Base-by-base conservation (phyloP, 2,329 filamentous ascomycete species). In the Neophaeococcomyces aloes region DNA sequence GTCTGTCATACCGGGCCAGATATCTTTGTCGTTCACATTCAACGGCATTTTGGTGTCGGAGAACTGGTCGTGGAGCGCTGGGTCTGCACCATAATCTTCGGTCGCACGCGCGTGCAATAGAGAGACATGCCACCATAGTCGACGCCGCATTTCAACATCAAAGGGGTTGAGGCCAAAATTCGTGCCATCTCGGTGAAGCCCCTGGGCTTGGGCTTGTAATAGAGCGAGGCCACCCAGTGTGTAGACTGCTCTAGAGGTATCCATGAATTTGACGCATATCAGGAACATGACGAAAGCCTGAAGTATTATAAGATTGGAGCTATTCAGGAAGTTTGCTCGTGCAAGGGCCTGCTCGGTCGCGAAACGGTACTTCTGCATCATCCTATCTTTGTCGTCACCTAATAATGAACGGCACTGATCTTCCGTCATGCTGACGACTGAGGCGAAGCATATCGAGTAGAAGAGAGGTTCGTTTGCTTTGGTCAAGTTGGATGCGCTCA, bases 221-320 rank as follows among this genome's bases (percentile, higher is more conserved):
- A 68, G 54, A 29, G 66, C 57, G 19, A 69, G 45, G 2, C 64
- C 60, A 29, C 57, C 59, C 61, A 69, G 59, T 6, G 65, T 60
- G 65, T 65, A 67, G 4, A 66, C 62, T 48, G 64, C 63, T 35
- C 64, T 63, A 18, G 62, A 65, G 57, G 50, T 66, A 60, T 51
- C 66, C 57, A 47, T 59, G 57, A 37, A 62, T 72, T 71, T 71
- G 42, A 75, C 60, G 34, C 59, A 66, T 33, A 78, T 73, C 18
- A 83, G 59, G 55, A 80, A 82, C 29, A 81, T 62, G 7, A 77
- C 65, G 29, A 79, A 72, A 1, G 78, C 75, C 58, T 82, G 78
- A 13, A 83, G 61, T 7, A 81, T 70, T 29, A 78, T 64, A 15
- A 77, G 63, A 54, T 78, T 79, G 45, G 78, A 74, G 6, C 75